Evolutionary conservation across 2,329 filamentous ascomycete species (phyloP).

Genomic region (Phyllosticta capitalensis): DNA sequence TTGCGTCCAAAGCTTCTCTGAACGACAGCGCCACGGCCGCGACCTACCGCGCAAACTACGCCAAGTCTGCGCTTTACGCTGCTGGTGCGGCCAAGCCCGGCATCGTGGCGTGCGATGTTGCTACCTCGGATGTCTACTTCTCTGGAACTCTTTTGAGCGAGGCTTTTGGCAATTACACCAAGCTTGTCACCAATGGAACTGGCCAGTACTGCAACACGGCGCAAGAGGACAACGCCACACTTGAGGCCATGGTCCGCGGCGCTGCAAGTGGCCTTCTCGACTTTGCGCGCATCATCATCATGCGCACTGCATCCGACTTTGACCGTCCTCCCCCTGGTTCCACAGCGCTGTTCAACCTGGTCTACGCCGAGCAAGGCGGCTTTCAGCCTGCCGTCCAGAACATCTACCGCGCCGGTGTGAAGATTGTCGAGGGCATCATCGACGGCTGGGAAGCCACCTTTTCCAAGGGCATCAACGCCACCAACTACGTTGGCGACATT

Average conservation of each 20-base stretch:
- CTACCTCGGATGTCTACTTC: conserved; percentile 23
- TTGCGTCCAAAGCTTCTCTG: conserved; percentile 26
- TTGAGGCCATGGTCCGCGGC: conserved; percentile 25
- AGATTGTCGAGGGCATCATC: conserved; percentile 56
- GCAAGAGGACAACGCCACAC: conserved; percentile 29
- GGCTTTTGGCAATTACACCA: conserved; percentile 21
- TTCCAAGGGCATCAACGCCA: conserved; percentile 43
- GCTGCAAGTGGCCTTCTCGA: conserved; percentile 21
- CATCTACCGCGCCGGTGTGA: conserved; percentile 54
- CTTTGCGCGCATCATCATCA: conserved; percentile 25
- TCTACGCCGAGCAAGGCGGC: conserved; percentile 51
- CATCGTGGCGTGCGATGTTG: conserved; percentile 24
- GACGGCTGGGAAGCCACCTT: conserved; percentile 50
- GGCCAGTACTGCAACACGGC: conserved; percentile 27
- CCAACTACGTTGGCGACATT: conserved; percentile 61
- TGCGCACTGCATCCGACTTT: conserved; percentile 52
- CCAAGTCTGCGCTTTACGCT: conserved; percentile 15
- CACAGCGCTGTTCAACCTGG: conserved; percentile 49
- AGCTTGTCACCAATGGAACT: conserved; percentile 25
- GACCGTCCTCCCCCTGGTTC: conserved; percentile 55
- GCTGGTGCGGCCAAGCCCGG: conserved; percentile 19
- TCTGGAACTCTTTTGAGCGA: conserved; percentile 20
- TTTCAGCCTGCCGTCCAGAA: conserved; percentile 56
- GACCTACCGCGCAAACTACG: conserved; percentile 30
- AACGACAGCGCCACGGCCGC: conserved; percentile 28